Evolutionary conservation across 2,329 filamentous ascomycete genomes (phyloP), one percentile per base, ranked within the genome.

Genomic region (Westerdykella aurantiaca): DNA sequence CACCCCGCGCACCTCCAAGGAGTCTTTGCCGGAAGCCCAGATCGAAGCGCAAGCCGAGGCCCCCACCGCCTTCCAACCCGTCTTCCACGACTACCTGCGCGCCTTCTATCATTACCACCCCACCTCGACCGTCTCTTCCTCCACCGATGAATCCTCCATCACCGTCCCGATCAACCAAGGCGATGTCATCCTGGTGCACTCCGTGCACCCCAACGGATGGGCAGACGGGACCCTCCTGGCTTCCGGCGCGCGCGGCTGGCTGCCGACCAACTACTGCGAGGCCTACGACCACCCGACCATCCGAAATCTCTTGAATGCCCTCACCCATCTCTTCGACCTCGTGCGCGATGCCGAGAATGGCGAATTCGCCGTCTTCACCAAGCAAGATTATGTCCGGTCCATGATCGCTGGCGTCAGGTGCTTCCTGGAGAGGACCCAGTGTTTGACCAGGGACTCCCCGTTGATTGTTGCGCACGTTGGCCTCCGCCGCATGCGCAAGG

Each of bases 231-330:
- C 93, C 1, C 74, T 96, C 34, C 72, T 98, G 48, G 79, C 85
- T 18, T 88, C 89, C 2, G 91, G 91, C 21, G 85, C 86, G 40
- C 80, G 93, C 55, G 93, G 93, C 50, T 98, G 93, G 93, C 74
- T 98, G 47, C 93, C 93, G 2, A 98, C 93, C 7, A 98, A 98
- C 68, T 98, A 97, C 67, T 98, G 93, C 72, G 90, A 96, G 64
- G 79, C 88, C 9, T 98, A 96, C 65, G 88, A 96, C 53, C 88
- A 91, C 37, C 81, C 88, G 17, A 83, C 89, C 51, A 90, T 97
- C 76, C 81, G 83, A 43, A 89, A 82, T 50, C 75, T 98, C 17
- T 74, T 98, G 31, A 89, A 88, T 56, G 88, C 90, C 1, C 74
- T 96, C 48, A 81, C 93, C 12, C 87, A 93, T 61, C 89, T 97